These are phyloP conservation scores for Apophysomyces variabilis DNA, from an alignment of 371 early-diverging fungal species.

Conservation along the genomic window DNA sequence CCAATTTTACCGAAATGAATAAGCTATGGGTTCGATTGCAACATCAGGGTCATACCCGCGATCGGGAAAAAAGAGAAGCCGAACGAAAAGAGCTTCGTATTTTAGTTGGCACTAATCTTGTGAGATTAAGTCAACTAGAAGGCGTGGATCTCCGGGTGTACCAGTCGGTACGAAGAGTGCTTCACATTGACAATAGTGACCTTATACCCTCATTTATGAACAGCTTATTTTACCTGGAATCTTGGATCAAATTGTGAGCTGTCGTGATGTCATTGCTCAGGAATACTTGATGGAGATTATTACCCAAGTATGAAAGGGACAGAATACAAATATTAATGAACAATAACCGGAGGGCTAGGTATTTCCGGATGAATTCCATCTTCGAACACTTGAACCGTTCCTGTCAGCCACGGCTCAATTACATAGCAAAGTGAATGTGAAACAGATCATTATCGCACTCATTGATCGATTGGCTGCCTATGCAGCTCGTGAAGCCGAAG, in stretches of 20 bases:
- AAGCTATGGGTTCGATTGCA: slow-evolving; percentile 97
- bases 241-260: slow-evolving; percentile 91
- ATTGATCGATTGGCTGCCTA: slow-evolving; percentile 75
- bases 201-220: not conserved
- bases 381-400: slow-evolving; percentile 82
- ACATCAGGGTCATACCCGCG: slow-evolving; percentile 89
- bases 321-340: not conserved
- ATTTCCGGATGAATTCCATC: slow-evolving; percentile 93
- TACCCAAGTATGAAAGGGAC: slow-evolving; percentile 72
- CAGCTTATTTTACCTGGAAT: slow-evolving; percentile 84
- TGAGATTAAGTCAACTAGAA: slow-evolving; percentile 86
- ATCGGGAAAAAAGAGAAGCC: slow-evolving; percentile 88
- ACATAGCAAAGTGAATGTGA: slow-evolving; percentile 85
- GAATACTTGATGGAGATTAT: slow-evolving; percentile 97
- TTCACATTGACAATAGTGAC: not conserved
- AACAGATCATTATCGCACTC: slow-evolving; percentile 86
- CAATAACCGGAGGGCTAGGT: slow-evolving; percentile 46
- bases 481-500: slow-evolving; percentile 22
- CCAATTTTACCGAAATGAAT: slow-evolving; percentile 97
- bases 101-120: slow-evolving; percentile 93
- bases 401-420: slow-evolving; percentile 85
- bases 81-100: slow-evolving; percentile 92
- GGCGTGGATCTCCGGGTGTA: slow-evolving; percentile 81
- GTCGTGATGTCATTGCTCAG: slow-evolving; percentile 94
- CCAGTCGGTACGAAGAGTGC: slow-evolving; percentile 51